phyloP scores from a whole-genome alignment of 352 stramenopile species.

The Phytophthora tubulina region DNA sequence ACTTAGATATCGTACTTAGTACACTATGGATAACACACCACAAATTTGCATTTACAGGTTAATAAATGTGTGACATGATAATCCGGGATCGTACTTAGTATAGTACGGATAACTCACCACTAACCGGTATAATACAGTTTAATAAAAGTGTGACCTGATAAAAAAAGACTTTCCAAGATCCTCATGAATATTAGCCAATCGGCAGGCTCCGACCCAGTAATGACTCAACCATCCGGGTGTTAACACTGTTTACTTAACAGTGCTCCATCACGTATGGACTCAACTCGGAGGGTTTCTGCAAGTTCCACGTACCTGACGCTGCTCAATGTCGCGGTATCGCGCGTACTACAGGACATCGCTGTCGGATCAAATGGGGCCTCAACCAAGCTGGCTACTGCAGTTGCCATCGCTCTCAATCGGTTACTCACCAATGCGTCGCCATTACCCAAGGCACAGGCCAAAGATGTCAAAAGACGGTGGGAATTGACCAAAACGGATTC shows the following conservation, averaged over 20 bases:
- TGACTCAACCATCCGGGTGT: too few species aligned
- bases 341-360: constrained; percentile 24
- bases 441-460: constrained; percentile 30
- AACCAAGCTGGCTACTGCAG: constrained; percentile 19
- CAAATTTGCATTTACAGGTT: neutral
- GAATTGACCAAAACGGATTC: constrained; percentile 30
- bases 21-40: too few species aligned
- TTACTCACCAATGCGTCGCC: constrained; percentile 13
- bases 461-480: constrained; percentile 23
- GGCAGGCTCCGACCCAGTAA: too few species aligned
- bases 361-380: constrained; percentile 31
- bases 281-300: constrained; percentile 23
- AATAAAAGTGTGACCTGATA: too few species aligned
- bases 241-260: too few species aligned
- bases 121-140: too few species aligned
- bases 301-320: constrained; percentile 29
- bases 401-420: too few species aligned
- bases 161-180: too few species aligned
- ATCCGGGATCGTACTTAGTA: too few species aligned
- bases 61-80: neutral
- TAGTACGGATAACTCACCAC: too few species aligned
- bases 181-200: too few species aligned
- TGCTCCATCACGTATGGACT: constrained; percentile 24
- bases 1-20: constrained; percentile 27
- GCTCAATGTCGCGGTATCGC: constrained; percentile 28